Base-by-base conservation (phyloP, 2,329 filamentous ascomycete genomes). In the Fonsecaea pedrosoi region DNA sequence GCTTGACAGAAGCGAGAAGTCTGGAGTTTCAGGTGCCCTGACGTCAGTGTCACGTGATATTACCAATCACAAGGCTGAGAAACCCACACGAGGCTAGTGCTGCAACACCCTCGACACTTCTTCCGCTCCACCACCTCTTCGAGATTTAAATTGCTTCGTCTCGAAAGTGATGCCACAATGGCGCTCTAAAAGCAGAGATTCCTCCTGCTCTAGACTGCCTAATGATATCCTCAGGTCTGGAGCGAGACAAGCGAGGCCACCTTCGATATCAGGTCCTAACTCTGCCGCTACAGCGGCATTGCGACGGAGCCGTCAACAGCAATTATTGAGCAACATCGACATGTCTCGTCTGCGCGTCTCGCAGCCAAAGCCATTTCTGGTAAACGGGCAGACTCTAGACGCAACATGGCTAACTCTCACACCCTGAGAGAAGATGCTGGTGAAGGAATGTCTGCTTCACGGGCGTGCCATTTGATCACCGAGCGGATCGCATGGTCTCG, bases 401-500 rank as follows among this genome's bases (percentile, higher is more conserved):
- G 50, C 63, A 18, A 35, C 58, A 15, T 76, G 73, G 75, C 50
- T 71, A 3, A 7, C 53, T 2, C 65, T 78, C 34, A 63, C 54
- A 53, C 18, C 37, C 53, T 12, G 12, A 6, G 65, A 77, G 48
- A 77, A 76, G 66, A 38, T 72, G 12, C 34, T 55, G 15, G 71
- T 77, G 60, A 60, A 67, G 54, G 57, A 48, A 8, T 65, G 71
- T 55, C 70, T 76, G 21, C 37, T 69, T 18, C 66, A 71, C 50
- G 68, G 82, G 56, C 75, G 76, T 10, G 65, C 68, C 13, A 65
- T 78, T 32, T 66, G 69, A 45, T 72, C 73, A 8, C 73, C 73
- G 12, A 68, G 69, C 0, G 76, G 72, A 60, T 75, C 68, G 65
- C 74, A 76, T 4, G 73, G 72, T 62, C 65, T 78, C 30, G 73